Evolutionary conservation across 345 rosid species (phyloP).

Genomic region (Sapria himalayana): DNA sequence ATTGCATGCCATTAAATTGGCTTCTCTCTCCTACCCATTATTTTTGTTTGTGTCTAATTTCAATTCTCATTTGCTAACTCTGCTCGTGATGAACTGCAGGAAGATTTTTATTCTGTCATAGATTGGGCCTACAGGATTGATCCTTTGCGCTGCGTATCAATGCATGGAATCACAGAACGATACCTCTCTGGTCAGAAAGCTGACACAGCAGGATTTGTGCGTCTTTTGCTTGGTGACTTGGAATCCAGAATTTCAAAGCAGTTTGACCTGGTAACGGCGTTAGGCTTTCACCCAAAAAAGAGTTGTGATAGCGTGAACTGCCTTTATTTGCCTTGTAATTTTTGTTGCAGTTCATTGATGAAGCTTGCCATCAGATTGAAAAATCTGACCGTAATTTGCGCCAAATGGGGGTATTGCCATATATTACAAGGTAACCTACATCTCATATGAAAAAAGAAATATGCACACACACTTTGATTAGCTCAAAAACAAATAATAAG

Average conservation of each 20-base stretch:
- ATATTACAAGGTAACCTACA: slow-evolving; percentile 59
- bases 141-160: slow-evolving; percentile 92
- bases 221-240: slow-evolving; percentile 84
- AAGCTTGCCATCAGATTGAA: slow-evolving; percentile 95
- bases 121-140: slow-evolving; percentile 99
- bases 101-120: slow-evolving; percentile 94
- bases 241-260: slow-evolving; percentile 88
- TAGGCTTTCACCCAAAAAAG: too few relatives aligned
- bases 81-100: slow-evolving; percentile 27
- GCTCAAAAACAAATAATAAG: too few relatives aligned
- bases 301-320: too few relatives aligned
- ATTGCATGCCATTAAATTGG: not conserved
- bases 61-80: too few relatives aligned
- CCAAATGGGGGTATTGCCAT: slow-evolving; percentile 78
- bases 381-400: slow-evolving; percentile 77
- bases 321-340: slow-evolving; percentile 9
- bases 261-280: slow-evolving; percentile 66
- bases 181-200: slow-evolving; percentile 98
- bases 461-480: too few relatives aligned
- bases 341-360: slow-evolving; percentile 71
- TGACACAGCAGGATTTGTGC: slow-evolving; percentile 99
- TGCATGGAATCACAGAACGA: slow-evolving; percentile 95
- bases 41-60: too few relatives aligned
- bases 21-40: too few relatives aligned
- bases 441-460: too few relatives aligned